A percentile compares a stretch with the other conserved stretches of the same genome.
These are phyloP conservation scores for Trichoderma sp. DNA, from an alignment of 2,329 filamentous ascomycete genomes.

Conservation along the genomic window DNA sequence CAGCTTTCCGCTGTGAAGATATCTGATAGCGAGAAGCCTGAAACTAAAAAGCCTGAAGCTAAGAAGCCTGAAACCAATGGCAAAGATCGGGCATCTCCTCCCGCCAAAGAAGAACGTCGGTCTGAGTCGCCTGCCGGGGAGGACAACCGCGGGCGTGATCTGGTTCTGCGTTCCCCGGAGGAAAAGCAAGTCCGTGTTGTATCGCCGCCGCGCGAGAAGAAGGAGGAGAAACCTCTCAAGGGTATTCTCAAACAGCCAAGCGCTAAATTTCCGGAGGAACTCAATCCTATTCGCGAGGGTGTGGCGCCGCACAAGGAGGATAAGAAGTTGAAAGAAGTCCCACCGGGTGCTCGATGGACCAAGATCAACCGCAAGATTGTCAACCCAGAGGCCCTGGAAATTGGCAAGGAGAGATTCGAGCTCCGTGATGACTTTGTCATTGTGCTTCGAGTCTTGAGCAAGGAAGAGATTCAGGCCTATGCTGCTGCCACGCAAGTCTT, in stretches of 20 bases:
- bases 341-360: conserved; percentile 81
- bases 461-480: conserved; percentile 86
- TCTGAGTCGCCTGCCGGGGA: conserved; percentile 25
- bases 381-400: conserved; percentile 80
- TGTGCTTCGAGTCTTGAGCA: conserved; percentile 79
- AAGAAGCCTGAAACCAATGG: conserved; percentile 16
- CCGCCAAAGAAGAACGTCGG: conserved; percentile 21
- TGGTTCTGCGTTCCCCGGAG: conserved; percentile 32
- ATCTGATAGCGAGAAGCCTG: conserved; percentile 23
- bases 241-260: conserved; percentile 84
- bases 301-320: conserved; percentile 92
- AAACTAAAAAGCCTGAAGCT: too few species aligned
- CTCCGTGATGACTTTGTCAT: conserved; percentile 93
- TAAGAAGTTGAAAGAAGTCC: conserved; percentile 66
- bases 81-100: conserved; percentile 21
- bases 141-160: conserved; percentile 43
- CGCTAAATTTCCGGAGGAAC: conserved; percentile 80
- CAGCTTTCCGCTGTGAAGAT: conserved; percentile 44
- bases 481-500: conserved; percentile 78
- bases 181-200: conserved; percentile 63
- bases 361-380: conserved; percentile 87
- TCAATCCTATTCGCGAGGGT: conserved; percentile 78
- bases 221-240: conserved; percentile 68
- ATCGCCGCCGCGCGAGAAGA: conserved; percentile 63
- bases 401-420: conserved; percentile 88